Evolutionary conservation across 768 basidiomycete genomes (phyloP).

Genomic region (Serendipita indica): DNA sequence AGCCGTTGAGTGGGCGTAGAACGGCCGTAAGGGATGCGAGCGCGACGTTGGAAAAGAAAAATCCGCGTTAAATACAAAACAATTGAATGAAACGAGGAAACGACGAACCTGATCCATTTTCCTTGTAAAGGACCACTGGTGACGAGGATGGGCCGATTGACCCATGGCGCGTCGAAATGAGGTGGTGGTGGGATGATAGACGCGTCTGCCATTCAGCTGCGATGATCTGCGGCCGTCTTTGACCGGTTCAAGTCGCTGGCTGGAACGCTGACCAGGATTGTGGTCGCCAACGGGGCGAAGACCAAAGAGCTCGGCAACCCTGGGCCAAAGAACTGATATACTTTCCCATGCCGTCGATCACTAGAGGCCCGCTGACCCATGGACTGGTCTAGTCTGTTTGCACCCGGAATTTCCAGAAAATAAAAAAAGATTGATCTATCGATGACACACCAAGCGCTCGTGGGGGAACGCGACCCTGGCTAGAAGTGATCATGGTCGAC

Average conservation of each 20-base stretch:
- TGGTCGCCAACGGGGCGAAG: constrained; percentile 2
- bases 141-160: constrained; percentile 5
- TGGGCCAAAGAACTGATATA: neutral
- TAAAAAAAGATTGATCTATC: neutral
- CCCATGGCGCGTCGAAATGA: constrained; percentile 5
- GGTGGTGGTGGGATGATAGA: neutral
- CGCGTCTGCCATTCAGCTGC: neutral
- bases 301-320: neutral
- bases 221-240: too few species aligned
- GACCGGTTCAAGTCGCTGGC: too few species aligned
- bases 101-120: constrained; percentile 8
- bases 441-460: neutral
- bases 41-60: neutral
- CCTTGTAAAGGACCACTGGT: constrained; percentile 3
- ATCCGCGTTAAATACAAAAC: neutral
- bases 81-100: neutral
- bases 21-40: neutral
- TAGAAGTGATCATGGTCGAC: neutral
- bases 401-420: neutral
- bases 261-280: constrained; percentile 8
- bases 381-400: neutral
- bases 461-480: neutral
- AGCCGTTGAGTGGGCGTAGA: neutral
- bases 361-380: neutral
- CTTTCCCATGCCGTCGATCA: neutral